Percentiles rank a stretch among this genome's conserved stretches.
Evolutionary conservation across 805 yeast species (phyloP).

Genomic region (Brettanomyces bruxellensis): DNA sequence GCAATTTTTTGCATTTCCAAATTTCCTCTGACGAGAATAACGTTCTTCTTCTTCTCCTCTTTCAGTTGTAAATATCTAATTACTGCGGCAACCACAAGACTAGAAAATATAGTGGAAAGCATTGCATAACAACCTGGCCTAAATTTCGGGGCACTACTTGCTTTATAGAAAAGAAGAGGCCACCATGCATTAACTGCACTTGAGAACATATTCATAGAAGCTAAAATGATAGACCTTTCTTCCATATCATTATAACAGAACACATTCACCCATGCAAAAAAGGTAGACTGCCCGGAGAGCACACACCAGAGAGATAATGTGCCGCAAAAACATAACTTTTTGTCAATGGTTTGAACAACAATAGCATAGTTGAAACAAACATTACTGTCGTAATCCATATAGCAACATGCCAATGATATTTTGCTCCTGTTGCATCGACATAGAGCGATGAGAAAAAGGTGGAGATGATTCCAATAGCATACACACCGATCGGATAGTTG

Average conservation of each 20-base stretch:
- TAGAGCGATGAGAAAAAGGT: constrained; percentile 32
- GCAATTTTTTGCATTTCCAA: too few species aligned
- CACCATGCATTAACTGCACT: constrained; percentile 61
- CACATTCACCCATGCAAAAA: constrained; percentile 45
- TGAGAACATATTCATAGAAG: constrained; percentile 32
- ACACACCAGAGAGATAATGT: constrained; percentile 44
- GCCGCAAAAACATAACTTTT: constrained; percentile 27
- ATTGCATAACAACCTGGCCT: constrained; percentile 47
- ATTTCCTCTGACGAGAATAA: not conserved
- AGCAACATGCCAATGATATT: constrained; percentile 6
- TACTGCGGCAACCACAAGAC: constrained; percentile 30
- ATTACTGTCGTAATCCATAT: constrained; percentile 2
- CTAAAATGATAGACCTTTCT: constrained; percentile 29
- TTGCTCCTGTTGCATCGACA: constrained; percentile 27
- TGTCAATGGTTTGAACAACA: constrained; percentile 38
- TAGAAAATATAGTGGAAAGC: constrained; percentile 39
- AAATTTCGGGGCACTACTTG: constrained; percentile 29
- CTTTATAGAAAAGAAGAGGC: constrained; percentile 44
- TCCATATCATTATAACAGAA: constrained; percentile 33
- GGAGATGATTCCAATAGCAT: constrained; percentile 39
- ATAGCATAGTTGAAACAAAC: constrained; percentile 39
- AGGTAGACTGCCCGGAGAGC: constrained; percentile 47
- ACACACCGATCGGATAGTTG: constrained; percentile 43
- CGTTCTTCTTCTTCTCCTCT: constrained; percentile 19
- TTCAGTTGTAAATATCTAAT: constrained; percentile 36